Evolutionary conservation across 768 basidiomycete species (phyloP).

Genomic region (Pleurotus pulmonarius): DNA sequence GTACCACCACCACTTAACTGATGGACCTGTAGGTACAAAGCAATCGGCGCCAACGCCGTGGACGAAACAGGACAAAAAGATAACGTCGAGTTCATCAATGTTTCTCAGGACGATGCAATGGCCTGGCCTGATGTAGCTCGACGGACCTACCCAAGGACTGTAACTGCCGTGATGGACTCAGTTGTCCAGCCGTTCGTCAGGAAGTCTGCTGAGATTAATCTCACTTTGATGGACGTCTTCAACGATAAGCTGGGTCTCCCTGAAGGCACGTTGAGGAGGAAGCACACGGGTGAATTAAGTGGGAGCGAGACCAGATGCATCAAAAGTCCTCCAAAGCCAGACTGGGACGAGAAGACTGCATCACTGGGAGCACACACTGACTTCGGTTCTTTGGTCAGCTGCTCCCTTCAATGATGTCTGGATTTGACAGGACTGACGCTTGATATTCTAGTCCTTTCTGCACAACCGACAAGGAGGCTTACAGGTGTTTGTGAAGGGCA

Average conservation of each 20-base stretch:
- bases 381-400: slow-evolving; percentile 62
- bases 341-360: slow-evolving; percentile 30
- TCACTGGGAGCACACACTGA: slow-evolving; percentile 65
- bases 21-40: slow-evolving; percentile 48
- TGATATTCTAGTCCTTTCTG: slow-evolving; percentile 51
- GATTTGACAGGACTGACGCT: slow-evolving; percentile 31
- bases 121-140: slow-evolving; percentile 51
- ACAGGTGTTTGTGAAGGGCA: slow-evolving; percentile 61
- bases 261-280: slow-evolving; percentile 35
- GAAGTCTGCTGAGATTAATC: slow-evolving; percentile 55
- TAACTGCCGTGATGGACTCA: slow-evolving; percentile 44
- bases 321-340: slow-evolving; percentile 39
- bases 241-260: slow-evolving; percentile 54
- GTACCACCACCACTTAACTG: background rate
- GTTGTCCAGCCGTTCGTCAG: slow-evolving; percentile 53
- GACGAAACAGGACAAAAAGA: slow-evolving; percentile 57
- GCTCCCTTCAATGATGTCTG: slow-evolving; percentile 18
- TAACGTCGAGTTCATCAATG: slow-evolving; percentile 59
- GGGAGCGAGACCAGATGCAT: slow-evolving; percentile 58
- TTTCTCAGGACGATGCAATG: slow-evolving; percentile 66
- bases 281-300: slow-evolving; percentile 45
- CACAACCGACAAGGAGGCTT: slow-evolving; percentile 70
- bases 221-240: slow-evolving; percentile 50
- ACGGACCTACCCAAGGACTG: slow-evolving; percentile 54
- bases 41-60: slow-evolving; percentile 56